Percentiles rank a stretch among this genome's conserved stretches.
Conservation (phyloP, 2,329 filamentous ascomycete genomes). For the Phaeosphaeria sp. region DNA sequence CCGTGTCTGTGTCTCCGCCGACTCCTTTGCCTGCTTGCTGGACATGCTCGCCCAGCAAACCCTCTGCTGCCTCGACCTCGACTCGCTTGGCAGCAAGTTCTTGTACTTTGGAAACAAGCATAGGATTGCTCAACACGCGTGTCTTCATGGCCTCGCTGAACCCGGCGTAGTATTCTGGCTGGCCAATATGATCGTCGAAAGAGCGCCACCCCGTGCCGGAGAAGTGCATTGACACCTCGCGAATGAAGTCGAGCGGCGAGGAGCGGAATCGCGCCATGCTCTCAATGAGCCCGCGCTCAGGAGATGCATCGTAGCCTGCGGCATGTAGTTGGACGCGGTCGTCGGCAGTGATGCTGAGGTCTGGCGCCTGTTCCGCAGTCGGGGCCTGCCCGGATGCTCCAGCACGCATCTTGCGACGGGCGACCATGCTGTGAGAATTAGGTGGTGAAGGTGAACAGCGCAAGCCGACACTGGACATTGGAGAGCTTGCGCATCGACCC, state of each 20-base stretch:
- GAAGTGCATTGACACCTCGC: slow-evolving; percentile 91
- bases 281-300: slow-evolving; percentile 75
- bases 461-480: background rate
- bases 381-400: slow-evolving; percentile 15
- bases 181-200: slow-evolving; percentile 88
- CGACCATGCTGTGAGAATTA: background rate
- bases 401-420: slow-evolving; percentile 9
- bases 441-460: background rate
- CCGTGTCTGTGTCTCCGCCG: slow-evolving; percentile 52
- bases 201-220: slow-evolving; percentile 94
- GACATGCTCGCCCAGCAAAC: slow-evolving; percentile 41
- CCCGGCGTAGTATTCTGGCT: slow-evolving; percentile 90
- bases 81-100: slow-evolving; percentile 79
- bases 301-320: slow-evolving; percentile 48
- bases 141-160: slow-evolving; percentile 91
- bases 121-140: slow-evolving; percentile 74
- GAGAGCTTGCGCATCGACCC: background rate
- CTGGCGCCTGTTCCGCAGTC: slow-evolving; percentile 47
- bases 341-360: slow-evolving; percentile 55
- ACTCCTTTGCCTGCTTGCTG: background rate
- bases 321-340: slow-evolving; percentile 54
- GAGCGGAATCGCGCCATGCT: slow-evolving; percentile 87
- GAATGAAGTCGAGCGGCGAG: slow-evolving; percentile 78
- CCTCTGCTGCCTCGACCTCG: slow-evolving; percentile 77
- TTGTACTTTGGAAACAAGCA: slow-evolving; percentile 75